These are phyloP conservation scores for Pythium apleroticum DNA, from an alignment of 352 stramenopile species.

Conservation along the genomic window DNA sequence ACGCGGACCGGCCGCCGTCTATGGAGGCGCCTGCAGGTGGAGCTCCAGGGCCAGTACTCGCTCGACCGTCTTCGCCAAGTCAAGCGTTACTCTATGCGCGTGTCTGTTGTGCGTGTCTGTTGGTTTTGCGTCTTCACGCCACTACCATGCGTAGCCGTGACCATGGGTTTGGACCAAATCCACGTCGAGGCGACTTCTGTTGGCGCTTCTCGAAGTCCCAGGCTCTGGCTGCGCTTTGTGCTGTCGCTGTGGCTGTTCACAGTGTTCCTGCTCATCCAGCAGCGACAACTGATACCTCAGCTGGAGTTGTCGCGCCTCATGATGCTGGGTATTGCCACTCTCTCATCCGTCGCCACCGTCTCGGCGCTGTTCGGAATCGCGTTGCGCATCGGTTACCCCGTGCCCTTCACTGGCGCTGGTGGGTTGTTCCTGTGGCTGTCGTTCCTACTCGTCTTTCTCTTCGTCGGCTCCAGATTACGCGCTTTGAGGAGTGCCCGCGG, in stretches of 20 bases:
- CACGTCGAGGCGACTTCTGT: not conserved
- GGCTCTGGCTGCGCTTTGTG: slow-evolving; percentile 14
- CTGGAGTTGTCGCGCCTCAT: not conserved
- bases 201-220: not conserved
- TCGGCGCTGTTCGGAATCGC: not conserved
- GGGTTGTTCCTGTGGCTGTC: slow-evolving; percentile 1
- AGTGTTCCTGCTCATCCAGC: not conserved
- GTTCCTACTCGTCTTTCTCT: not conserved
- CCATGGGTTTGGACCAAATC: not conserved
- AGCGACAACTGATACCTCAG: slow-evolving; percentile 4
- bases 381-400: slow-evolving; percentile 1
- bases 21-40: not conserved
- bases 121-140: not conserved
- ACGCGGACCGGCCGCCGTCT: not conserved
- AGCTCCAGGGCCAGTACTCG: not conserved
- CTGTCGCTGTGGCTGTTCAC: slow-evolving; percentile 4
- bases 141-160: not conserved
- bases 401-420: slow-evolving; percentile 7
- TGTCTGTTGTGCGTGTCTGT: not conserved
- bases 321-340: not conserved
- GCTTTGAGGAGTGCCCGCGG: not conserved
- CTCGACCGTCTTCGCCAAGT: slow-evolving; percentile 1
- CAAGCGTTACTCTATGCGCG: not conserved
- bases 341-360: not conserved
- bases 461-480: not conserved